A percentile compares a stretch with the other conserved stretches of the same genome.
These are phyloP conservation scores for Tricholoma flavovirens DNA, from an alignment of 768 basidiomycete genomes.

Conservation along the genomic window DNA sequence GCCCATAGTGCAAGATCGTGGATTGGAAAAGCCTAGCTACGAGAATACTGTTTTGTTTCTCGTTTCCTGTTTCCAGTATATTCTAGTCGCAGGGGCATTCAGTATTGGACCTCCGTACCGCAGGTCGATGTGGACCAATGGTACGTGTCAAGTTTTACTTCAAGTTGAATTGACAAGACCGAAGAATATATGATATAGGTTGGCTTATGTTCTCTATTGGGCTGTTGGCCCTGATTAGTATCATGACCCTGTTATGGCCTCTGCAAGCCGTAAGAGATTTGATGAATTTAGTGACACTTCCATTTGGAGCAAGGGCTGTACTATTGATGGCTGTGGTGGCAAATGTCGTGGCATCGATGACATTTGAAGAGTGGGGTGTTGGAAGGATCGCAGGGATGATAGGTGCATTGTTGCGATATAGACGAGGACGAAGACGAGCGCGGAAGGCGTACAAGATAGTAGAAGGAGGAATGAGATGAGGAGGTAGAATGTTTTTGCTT, in stretches of 20 bases:
- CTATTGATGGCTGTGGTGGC: slow-evolving; percentile 61
- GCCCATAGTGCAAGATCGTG: slow-evolving; percentile 45
- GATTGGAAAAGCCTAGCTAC: slow-evolving; percentile 79
- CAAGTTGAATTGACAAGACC: background rate
- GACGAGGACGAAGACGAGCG: slow-evolving; percentile 42
- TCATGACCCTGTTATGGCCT: slow-evolving; percentile 71
- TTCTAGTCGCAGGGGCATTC: slow-evolving; percentile 94
- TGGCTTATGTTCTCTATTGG: slow-evolving; percentile 78
- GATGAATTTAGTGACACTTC: slow-evolving; percentile 75
- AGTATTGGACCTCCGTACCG: slow-evolving; percentile 97
- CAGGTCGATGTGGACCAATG: slow-evolving; percentile 91
- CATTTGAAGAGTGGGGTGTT: slow-evolving; percentile 76
- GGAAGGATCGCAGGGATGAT: slow-evolving; percentile 49
- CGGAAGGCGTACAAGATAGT: slow-evolving; percentile 83
- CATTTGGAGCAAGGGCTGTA: slow-evolving; percentile 58
- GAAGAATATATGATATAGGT: slow-evolving; percentile 36
- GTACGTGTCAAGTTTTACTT: slow-evolving; percentile 37
- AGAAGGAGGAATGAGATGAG: slow-evolving; percentile 58
- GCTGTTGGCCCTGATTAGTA: slow-evolving; percentile 64
- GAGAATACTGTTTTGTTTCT: slow-evolving; percentile 93
- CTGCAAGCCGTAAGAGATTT: slow-evolving; percentile 51
- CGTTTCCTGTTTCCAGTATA: slow-evolving; percentile 97
- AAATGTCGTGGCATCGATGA: slow-evolving; percentile 68
- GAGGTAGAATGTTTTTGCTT: background rate
- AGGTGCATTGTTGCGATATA: slow-evolving; percentile 39